phyloP scores from a whole-genome alignment of 2,329 filamentous ascomycete genomes.

The Dactylonectria macrodidyma region DNA sequence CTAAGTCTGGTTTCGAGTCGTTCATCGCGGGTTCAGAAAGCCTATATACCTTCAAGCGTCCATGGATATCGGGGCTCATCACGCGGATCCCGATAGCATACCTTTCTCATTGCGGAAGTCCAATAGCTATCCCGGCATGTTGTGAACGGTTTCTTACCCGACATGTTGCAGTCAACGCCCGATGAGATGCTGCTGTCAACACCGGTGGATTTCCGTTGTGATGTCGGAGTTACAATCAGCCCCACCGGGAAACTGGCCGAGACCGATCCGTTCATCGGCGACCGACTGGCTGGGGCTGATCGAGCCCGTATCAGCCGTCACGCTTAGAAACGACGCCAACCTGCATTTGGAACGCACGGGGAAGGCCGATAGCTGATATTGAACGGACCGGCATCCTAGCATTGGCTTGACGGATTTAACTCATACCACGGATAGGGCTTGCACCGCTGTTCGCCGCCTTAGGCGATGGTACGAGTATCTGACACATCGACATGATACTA shows the following conservation, averaged over 20 bases:
- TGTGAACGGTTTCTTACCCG: neutral
- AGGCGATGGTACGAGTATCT: neutral
- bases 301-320: neutral
- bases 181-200: neutral
- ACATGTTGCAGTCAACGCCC: neutral
- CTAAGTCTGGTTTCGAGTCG: neutral
- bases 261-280: constrained; percentile 3
- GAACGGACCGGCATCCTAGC: no score
- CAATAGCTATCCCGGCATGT: neutral
- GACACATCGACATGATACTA: neutral
- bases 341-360: neutral
- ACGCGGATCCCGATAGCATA: neutral
- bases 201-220: neutral
- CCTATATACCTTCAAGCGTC: neutral
- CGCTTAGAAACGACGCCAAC: neutral
- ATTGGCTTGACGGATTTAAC: neutral
- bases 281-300: neutral
- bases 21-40: neutral
- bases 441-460: neutral
- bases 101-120: neutral
- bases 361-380: neutral
- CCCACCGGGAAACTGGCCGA: constrained; percentile 1
- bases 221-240: neutral
- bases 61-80: neutral
- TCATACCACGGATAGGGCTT: neutral